Base-by-base conservation (phyloP, 257 asterid species). In the Ophiorrhiza pumila region DNA sequence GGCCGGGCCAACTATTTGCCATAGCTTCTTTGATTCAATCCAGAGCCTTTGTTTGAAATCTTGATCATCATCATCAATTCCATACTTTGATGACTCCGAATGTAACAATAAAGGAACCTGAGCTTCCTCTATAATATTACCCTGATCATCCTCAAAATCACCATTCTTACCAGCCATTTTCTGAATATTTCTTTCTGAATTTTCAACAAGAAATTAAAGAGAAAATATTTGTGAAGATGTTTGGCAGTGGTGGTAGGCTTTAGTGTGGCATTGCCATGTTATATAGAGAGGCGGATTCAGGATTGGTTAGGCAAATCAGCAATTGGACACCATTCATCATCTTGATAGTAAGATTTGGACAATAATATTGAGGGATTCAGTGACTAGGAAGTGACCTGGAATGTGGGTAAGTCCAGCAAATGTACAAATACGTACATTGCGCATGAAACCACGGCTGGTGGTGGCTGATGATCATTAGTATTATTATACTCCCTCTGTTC, bases 1-100 rank as follows among this genome's bases (percentile, higher is more conserved):
- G 55, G 96, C 97, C 31, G 97, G 97, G 27, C 96, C 98, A 60
- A 84, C 96, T 17, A 93, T 80, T 0, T 74, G 81, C 97, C 98
- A 93, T 66, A 91, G 90, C 86, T 81, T 87, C 89, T 93, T 93
- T 8, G 96, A 50, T 65, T 93, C 98, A 14, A 60, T 68, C 93
- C 91, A 91, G 32, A 83, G 74, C 80, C 80, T 78, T 5, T 3
- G 18, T 13, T 32, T 0, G 9, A 86, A 74, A 18, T 63, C 37
- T 76, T 70, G 61, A 12, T 73, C 82, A 2, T 68, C 56, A 0
- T 76, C 62, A 25, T 77, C 52, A 23, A 56, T 66, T 25, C 76
- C 74, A 39, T 47, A 46, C 59, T 20, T 68, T 22, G 78, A 42
- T 29, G 23, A 69, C 42, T 25, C 60, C 14, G 7, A 74, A 29